phyloP scores from a whole-genome alignment of 2,329 filamentous ascomycete species.

The Pseudocercospora fuligena region DNA sequence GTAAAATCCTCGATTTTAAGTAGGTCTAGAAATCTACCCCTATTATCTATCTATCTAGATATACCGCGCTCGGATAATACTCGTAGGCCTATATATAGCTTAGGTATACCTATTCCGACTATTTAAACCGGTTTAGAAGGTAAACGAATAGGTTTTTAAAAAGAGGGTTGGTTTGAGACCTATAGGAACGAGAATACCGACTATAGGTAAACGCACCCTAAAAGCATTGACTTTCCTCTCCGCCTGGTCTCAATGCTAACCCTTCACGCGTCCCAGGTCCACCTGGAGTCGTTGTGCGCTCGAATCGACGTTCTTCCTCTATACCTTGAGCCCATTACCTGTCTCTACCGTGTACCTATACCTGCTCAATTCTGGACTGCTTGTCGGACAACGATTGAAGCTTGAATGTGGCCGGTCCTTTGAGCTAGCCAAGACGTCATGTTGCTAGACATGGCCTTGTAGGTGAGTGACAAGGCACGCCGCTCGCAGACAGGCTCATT shows the following conservation, averaged over 20 bases:
- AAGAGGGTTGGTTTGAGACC: too few relatives aligned
- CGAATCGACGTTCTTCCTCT: constrained; percentile 11
- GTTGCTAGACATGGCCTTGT: constrained; percentile 11
- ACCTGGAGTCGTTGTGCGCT: constrained; percentile 15
- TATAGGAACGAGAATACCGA: too few relatives aligned
- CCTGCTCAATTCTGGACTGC: background rate
- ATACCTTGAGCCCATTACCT: constrained; percentile 16
- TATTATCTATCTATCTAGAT: too few relatives aligned
- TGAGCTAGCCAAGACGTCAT: constrained; percentile 11
- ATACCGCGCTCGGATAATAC: too few relatives aligned
- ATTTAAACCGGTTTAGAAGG: too few relatives aligned
- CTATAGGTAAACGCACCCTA: too few relatives aligned
- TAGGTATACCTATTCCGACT: too few relatives aligned
- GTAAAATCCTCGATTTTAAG: too few relatives aligned
- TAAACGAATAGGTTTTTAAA: too few relatives aligned
- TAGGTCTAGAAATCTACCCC: too few relatives aligned
- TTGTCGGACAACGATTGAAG: constrained; percentile 6
- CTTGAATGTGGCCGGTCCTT: background rate
- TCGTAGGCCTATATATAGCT: too few relatives aligned
- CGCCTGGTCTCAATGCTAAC: constrained; percentile 17
- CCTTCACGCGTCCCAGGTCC: constrained; percentile 19
- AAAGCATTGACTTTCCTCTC: constrained; percentile 18
- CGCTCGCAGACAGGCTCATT: constrained; percentile 7
- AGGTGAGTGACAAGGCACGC: constrained; percentile 10
- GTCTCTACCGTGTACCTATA: constrained; percentile 24